phyloP scores from a whole-genome alignment of 306 rosid genomes.

The Oemleria cerasiformis region DNA sequence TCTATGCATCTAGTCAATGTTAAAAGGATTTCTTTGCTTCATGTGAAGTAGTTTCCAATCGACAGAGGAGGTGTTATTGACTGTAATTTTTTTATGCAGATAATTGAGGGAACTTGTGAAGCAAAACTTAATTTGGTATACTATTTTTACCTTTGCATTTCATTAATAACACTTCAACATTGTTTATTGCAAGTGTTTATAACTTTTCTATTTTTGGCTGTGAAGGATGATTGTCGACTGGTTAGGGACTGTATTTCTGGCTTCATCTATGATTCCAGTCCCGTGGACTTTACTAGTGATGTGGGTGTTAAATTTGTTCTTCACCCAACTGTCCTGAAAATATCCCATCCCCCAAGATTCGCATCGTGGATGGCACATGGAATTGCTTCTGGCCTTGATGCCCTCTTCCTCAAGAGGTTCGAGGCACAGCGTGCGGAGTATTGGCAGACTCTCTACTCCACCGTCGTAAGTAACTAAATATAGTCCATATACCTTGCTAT shows the following conservation, averaged over 20 bases:
- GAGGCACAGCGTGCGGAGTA: slow-evolving; percentile 90
- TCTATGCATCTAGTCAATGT: not conserved
- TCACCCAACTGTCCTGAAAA: slow-evolving; percentile 71
- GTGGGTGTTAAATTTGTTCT: slow-evolving; percentile 80
- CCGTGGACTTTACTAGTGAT: slow-evolving; percentile 95
- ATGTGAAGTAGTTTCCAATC: not conserved
- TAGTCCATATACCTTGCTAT: not conserved
- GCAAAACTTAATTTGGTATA: slow-evolving; percentile 59
- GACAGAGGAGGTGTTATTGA: not conserved
- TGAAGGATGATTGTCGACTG: slow-evolving; percentile 67
- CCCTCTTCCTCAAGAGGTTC: slow-evolving; percentile 78
- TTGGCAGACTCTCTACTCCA: slow-evolving; percentile 90
- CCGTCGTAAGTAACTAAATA: slow-evolving; percentile 56
- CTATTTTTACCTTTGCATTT: slow-evolving; percentile 25
- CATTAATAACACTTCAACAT: slow-evolving; percentile 10
- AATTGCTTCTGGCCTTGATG: slow-evolving; percentile 87
- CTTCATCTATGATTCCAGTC: slow-evolving; percentile 90
- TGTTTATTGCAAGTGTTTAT: not conserved
- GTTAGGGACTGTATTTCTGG: slow-evolving; percentile 84
- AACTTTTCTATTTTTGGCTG: slow-evolving; percentile 19
- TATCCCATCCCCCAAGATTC: slow-evolving; percentile 73
- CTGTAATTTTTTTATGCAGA: slow-evolving; percentile 40
- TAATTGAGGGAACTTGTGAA: slow-evolving; percentile 60
- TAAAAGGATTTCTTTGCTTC: not conserved
- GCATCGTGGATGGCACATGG: slow-evolving; percentile 73